Evolutionary conservation across 2,329 filamentous ascomycete genomes (phyloP), one percentile per base, ranked within the genome.

Genomic region (Trichoderma citrinoviride): DNA sequence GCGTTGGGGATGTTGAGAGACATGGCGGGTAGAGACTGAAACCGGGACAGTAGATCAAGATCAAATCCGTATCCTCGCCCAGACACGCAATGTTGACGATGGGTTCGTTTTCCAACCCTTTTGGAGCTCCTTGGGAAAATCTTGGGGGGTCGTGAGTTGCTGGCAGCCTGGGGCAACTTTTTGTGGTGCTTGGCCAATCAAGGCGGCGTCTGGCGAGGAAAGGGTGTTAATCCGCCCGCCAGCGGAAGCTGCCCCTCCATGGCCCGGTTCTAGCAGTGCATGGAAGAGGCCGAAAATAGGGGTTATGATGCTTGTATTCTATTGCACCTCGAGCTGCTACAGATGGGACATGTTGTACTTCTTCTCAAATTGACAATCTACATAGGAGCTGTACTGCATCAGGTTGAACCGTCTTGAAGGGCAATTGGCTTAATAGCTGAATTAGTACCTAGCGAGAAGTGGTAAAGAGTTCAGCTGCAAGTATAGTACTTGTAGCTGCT

Each of bases 1-100:
- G 95, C 94, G 79, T 88, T 92, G 69, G 95, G 95, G 77, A 99
- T 96, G 77, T 93, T 92, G 77, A 99, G 88, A 80, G 95, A 99
- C 95, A 99, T 98, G 73, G 70, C 75, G 49, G 73, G 49, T 65
- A 67, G 58, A 67, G 47, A 23, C 37, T 49, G 40, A 53, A 55
- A 50, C 25, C 43, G 14, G 50, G 15, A 15, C 43, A 21, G 50
- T 41, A 41, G 37, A 40, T 47, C n/a, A 44, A 44, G 41, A 7
- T 7, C 17, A 44, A 21, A 19, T 57, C 40, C 19, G 46, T 41
- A 25, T 19, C 33, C 46, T 54, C 60, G 23, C 61, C 56, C 65
- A 65, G 61, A 60, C 49, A 41, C 53, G 41, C 53, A 58, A 43
- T 44, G 52, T 56, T 49, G 29, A 27, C 60, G 44, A 57, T 55